Base-by-base conservation (phyloP, 108 stramenopile genomes). In the Conticribra guillardii region DNA sequence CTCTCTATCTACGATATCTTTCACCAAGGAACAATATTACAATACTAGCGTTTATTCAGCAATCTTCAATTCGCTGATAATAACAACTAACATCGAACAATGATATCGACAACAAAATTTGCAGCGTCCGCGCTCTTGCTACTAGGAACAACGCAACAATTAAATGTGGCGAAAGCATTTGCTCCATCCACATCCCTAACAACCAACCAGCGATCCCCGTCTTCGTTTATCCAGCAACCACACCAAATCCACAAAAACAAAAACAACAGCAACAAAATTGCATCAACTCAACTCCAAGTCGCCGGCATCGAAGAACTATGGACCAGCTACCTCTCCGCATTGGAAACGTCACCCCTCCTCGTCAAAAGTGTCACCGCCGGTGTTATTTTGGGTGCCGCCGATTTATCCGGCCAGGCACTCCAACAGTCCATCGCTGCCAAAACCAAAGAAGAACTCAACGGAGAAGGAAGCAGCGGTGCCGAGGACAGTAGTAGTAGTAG, bases 381-480 rank as follows among this genome's bases (percentile, higher is more conserved):
- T 50, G 79, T 91, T 17, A 94, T 96, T 64, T 67, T 96, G 55
- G 93, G 93, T 22, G 89, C 93, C 19, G 95, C 91, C 29, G 95
- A 96, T 67, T 65, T 90, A 46, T 75, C 91, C 17, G 92, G 91
- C 7, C 95, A 96, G 68, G 75, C 79, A 3, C 55, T 93, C 22
- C 87, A 92, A 70, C 72, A 63, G n/a, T 28, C 49, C 18, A 51
- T 50, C 3, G 32, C 58, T 33, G 37, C 47, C 1, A 34, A 65
- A 17, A 50, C 28, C 19, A 22, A 3, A 44, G 26, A 21, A n/a
- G 24, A n/a, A n/a, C n/a, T n/a, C n/a, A n/a, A n/a, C n/a, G n/a
- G n/a, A n/a, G n/a, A n/a, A n/a, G n/a, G n/a, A n/a, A n/a, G n/a
- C n/a, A n/a, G n/a, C n/a, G n/a, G n/a, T n/a, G n/a, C n/a, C 24